These are phyloP conservation scores for Chalciporus piperatus DNA, from an alignment of 768 basidiomycete genomes.

Conservation along the genomic window DNA sequence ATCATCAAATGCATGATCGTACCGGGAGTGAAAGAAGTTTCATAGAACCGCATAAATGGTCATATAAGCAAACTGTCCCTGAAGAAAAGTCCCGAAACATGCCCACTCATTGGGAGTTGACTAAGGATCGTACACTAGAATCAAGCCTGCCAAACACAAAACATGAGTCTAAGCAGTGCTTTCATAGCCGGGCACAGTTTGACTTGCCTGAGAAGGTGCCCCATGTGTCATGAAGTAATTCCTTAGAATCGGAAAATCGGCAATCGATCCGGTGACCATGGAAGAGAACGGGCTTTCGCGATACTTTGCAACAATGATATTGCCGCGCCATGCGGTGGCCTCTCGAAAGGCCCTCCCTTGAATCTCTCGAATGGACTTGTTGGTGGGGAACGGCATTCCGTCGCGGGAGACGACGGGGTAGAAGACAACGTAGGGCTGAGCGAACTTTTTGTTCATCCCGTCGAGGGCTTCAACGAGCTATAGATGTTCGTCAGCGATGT, in stretches of 20 bases:
- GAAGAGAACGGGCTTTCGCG: slow-evolving; percentile 41
- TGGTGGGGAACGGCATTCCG: slow-evolving; percentile 78
- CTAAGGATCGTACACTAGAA: slow-evolving; percentile 14
- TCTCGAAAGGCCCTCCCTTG: slow-evolving; percentile 63
- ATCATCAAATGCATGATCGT: slow-evolving; percentile 4
- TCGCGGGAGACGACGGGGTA: slow-evolving; percentile 75
- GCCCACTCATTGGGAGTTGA: not conserved
- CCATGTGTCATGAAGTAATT: slow-evolving; percentile 74
- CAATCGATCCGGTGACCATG: slow-evolving; percentile 76
- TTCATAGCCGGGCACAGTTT: slow-evolving; percentile 16
- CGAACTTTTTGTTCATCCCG: slow-evolving; percentile 76
- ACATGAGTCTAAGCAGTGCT: slow-evolving; percentile 19
- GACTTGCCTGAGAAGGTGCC: slow-evolving; percentile 43
- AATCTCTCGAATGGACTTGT: slow-evolving; percentile 72
- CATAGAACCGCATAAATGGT: slow-evolving; percentile 26
- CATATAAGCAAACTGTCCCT: slow-evolving; percentile 23
- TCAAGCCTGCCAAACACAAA: slow-evolving; percentile 27
- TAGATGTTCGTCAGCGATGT: slow-evolving; percentile 16
- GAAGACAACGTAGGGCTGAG: slow-evolving; percentile 78
- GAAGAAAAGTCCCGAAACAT: slow-evolving; percentile 4
- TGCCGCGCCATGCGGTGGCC: slow-evolving; percentile 72
- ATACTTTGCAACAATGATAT: slow-evolving; percentile 76
- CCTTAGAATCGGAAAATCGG: slow-evolving; percentile 78
- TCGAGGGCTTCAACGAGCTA: slow-evolving; percentile 75
- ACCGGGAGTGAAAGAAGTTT: slow-evolving; percentile 3